phyloP scores from a whole-genome alignment of 108 stramenopile genomes.

The Pseudonitzschia multiseries region DNA sequence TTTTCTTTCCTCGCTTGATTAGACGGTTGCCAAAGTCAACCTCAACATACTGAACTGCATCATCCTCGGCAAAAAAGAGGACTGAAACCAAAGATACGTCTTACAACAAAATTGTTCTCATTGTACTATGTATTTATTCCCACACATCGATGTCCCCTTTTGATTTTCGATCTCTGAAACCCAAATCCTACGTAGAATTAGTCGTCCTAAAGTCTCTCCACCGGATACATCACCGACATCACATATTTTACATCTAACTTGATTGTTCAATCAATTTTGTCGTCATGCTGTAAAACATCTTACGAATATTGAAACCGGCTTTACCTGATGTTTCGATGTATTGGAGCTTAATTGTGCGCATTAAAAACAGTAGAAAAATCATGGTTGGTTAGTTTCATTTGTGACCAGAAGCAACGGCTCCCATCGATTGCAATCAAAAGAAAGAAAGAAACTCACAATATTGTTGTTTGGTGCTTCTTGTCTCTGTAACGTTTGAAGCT shows the following conservation, averaged over 20 bases:
- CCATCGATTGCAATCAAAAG: not conserved
- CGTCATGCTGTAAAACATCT: slow-evolving; percentile 15
- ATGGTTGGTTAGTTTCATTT: not conserved
- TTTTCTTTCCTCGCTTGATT: no score
- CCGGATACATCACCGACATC: not conserved
- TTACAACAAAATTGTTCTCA: not conserved
- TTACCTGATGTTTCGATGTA: slow-evolving; percentile 13
- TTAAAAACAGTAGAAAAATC: not conserved
- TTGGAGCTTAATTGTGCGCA: not conserved
- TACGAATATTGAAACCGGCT: slow-evolving; percentile 16
- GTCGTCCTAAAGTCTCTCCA: not conserved
- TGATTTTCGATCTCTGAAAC: not conserved
- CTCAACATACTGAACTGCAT: not conserved
- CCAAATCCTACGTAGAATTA: not conserved
- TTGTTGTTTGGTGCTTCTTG: slow-evolving; percentile 13
- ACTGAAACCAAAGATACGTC: not conserved
- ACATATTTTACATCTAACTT: not conserved
- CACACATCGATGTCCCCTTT: not conserved
- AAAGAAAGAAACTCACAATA: not conserved
- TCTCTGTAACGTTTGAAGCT: not conserved
- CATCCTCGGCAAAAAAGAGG: not conserved
- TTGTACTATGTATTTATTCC: not conserved
- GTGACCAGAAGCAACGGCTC: not conserved
- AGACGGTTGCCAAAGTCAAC: not conserved
- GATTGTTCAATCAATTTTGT: slow-evolving; percentile 11